Evolutionary conservation across 129 eudicot species (phyloP).

Genomic region (Centrapalus pauciflorus): DNA sequence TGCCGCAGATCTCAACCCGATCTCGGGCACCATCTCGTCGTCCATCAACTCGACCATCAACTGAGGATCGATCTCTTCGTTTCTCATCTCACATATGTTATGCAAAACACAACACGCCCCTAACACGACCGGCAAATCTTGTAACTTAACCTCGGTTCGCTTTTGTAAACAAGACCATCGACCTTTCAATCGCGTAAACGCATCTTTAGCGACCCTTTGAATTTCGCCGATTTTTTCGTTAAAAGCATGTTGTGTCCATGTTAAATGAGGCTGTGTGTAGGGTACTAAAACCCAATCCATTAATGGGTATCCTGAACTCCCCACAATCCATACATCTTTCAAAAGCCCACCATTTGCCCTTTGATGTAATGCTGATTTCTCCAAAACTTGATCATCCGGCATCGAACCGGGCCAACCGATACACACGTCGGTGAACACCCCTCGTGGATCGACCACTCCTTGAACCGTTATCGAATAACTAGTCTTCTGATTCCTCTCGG

Average conservation of each 20-base stretch:
- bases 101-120: conserved; percentile 98
- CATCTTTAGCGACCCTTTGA: conserved; percentile 51
- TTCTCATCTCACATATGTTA: conserved; percentile 87
- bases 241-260: conserved; percentile 98
- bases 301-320: conserved; percentile 79
- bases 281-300: conserved; percentile 95
- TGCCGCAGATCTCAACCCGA: conserved; percentile 54
- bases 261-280: conserved; percentile 74
- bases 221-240: conserved; percentile 84
- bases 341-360: conserved; percentile 77
- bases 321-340: conserved; percentile 83
- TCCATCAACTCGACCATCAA: conserved; percentile 60
- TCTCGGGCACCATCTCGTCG: conserved; percentile 90
- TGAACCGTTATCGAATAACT: conserved; percentile 91
- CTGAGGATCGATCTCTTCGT: conserved; percentile 60
- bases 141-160: conserved; percentile 92
- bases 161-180: conserved; percentile 95
- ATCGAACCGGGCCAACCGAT: conserved; percentile 98
- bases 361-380: conserved; percentile 78
- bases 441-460: conserved; percentile 82
- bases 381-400: conserved; percentile 92
- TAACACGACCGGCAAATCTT: conserved; percentile 89
- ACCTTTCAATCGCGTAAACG: conserved; percentile 81
- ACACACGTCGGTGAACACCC: conserved; percentile 83
- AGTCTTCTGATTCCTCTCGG: conserved; percentile 87